A percentile compares a stretch with the other conserved stretches of the same genome.
Conservation (phyloP, 1,284 basidiomycete genomes). For the Sporisorium scitamineum region DNA sequence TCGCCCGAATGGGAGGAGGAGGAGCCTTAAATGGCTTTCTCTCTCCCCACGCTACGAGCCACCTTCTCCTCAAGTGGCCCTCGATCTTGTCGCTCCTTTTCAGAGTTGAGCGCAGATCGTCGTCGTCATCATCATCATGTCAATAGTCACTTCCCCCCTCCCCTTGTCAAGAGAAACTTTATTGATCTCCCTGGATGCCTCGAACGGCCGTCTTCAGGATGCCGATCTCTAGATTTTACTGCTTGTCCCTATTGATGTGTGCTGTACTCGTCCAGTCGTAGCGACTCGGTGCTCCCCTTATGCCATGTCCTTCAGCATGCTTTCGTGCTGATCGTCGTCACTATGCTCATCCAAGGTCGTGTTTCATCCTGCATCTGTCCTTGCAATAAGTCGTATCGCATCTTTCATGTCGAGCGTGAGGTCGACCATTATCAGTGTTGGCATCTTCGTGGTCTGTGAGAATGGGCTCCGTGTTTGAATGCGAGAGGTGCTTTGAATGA, state of each 20-base stretch:
- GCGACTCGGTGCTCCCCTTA: background rate
- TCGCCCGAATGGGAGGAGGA: conserved; percentile 53
- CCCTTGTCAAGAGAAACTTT: conserved; percentile 7
- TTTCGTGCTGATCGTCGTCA: conserved; percentile 9
- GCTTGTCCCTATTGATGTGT: conserved; percentile 11
- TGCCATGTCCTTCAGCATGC: conserved; percentile 20
- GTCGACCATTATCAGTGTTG: too few species aligned
- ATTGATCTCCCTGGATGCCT: conserved; percentile 27
- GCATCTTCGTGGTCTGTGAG: background rate
- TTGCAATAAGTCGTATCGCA: conserved; percentile 14
- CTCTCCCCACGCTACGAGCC: conserved; percentile 5
- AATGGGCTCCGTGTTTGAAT: background rate
- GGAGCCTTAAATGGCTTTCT: conserved; percentile 25
- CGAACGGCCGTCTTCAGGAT: conserved; percentile 22
- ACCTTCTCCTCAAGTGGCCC: background rate
- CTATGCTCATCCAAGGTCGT: conserved; percentile 14
- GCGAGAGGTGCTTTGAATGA: background rate
- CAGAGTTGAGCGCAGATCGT: conserved; percentile 39
- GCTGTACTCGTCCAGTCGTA: background rate
- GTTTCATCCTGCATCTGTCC: conserved; percentile 10
- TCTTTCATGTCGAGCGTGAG: too few species aligned
- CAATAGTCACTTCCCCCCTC: conserved; percentile 11
- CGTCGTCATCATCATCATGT: conserved; percentile 14
- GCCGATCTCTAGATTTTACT: conserved; percentile 19
- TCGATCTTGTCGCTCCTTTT: conserved; percentile 36